Conservation (phyloP, 345 rosid genomes). For the Ceriops zippeliana region DNA sequence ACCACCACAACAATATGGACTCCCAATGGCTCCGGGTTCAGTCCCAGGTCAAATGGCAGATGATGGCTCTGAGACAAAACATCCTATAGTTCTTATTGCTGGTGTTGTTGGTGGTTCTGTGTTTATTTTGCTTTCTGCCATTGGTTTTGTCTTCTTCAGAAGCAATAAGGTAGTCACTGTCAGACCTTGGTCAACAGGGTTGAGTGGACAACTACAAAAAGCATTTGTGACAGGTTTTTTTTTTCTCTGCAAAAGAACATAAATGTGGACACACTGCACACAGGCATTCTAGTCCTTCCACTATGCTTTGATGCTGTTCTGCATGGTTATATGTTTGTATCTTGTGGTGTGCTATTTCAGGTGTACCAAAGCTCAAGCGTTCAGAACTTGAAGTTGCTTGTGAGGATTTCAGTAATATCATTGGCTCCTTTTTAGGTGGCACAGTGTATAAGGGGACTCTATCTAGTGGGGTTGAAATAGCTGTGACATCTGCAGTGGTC, state of each 20-base stretch:
- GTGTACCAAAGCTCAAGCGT: conserved; percentile 73
- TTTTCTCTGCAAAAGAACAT: not conserved
- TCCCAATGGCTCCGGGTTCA: conserved; percentile 32
- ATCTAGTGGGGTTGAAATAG: conserved; percentile 87
- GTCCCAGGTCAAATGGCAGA: conserved; percentile 22
- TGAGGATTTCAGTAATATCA: conserved; percentile 94
- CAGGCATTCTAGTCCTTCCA: not conserved
- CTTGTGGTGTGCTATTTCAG: conserved; percentile 36
- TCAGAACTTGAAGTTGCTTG: conserved; percentile 88
- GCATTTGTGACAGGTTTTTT: conserved; percentile 72
- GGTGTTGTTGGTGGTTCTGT: conserved; percentile 46
- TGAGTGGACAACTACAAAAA: conserved; percentile 86
- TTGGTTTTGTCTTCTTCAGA: conserved; percentile 42
- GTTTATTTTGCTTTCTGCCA: conserved; percentile 34
- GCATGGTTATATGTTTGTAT: conserved; percentile 2
- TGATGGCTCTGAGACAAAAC: conserved; percentile 22
- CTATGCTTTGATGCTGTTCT: not conserved
- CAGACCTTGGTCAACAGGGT: conserved; percentile 83
- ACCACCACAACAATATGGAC: conserved; percentile 17
- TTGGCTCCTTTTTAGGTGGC: conserved; percentile 65
- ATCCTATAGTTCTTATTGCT: conserved; percentile 27
- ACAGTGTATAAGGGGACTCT: conserved; percentile 83
- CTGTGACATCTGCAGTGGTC: conserved; percentile 53
- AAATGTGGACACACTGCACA: not conserved
- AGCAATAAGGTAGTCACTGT: conserved; percentile 65